phyloP scores from a whole-genome alignment of 1,284 basidiomycete genomes.

The Pholiota adiposa region DNA sequence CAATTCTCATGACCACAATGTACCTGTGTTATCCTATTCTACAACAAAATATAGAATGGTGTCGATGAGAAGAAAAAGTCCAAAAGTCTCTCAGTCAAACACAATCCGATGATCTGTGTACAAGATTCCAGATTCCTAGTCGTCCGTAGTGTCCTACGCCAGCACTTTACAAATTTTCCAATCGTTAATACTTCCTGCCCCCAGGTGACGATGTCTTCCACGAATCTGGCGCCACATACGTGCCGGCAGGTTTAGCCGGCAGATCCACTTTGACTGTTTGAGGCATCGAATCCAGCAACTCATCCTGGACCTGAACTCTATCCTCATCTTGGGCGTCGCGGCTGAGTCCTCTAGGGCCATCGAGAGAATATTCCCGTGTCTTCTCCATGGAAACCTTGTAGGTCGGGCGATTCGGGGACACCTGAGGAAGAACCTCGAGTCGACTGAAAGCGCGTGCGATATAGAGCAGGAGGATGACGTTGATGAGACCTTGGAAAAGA shows the following conservation, averaged over 20 bases:
- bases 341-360: neutral
- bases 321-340: neutral
- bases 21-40: too few relatives aligned
- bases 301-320: too few relatives aligned
- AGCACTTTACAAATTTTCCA: too few relatives aligned
- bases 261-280: conserved; percentile 10
- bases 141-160: neutral
- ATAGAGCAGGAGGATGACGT: conserved; percentile 18
- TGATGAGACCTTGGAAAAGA: conserved; percentile 23
- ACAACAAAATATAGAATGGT: too few relatives aligned
- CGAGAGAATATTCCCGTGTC: neutral
- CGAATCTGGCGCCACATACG: conserved; percentile 19
- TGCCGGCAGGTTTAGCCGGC: conserved; percentile 15
- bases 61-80: too few relatives aligned
- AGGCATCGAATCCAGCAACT: neutral
- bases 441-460: conserved; percentile 8
- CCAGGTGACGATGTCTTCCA: conserved; percentile 17
- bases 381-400: conserved; percentile 8
- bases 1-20: too few relatives aligned
- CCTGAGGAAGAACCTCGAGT: conserved; percentile 5
- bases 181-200: conserved; percentile 6
- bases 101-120: neutral
- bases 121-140: neutral
- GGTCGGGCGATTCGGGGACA: neutral
- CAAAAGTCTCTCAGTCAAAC: neutral